A percentile compares a stretch with the other conserved stretches of the same genome.
phyloP scores from a whole-genome alignment of 441 rosid species.

The Gossypium laxum region DNA sequence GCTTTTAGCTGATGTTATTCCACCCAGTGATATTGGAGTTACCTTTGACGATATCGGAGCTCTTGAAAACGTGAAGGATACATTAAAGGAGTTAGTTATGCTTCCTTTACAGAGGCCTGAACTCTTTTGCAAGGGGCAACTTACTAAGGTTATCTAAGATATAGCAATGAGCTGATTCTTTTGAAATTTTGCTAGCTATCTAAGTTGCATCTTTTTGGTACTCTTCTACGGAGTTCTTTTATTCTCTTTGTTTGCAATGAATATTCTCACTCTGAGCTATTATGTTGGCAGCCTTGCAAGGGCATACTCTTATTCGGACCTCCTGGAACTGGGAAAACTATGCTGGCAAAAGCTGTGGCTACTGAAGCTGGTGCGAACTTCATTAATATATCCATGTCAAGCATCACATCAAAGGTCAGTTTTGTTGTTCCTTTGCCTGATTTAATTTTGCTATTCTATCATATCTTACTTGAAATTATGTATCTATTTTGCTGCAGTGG shows the following conservation, averaged over 20 bases:
- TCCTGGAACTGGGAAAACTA: conserved; percentile 92
- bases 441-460: conserved; percentile 3
- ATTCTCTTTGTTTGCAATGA: not conserved
- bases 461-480: conserved; percentile 3
- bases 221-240: conserved; percentile 4
- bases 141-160: conserved; percentile 55
- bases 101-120: conserved; percentile 90
- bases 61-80: conserved; percentile 85
- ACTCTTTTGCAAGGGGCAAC: conserved; percentile 83
- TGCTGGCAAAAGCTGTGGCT: conserved; percentile 93
- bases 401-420: conserved; percentile 80
- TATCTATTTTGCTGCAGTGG: conserved; percentile 45
- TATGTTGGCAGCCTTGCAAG: conserved; percentile 65
- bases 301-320: conserved; percentile 91
- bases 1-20: conserved; percentile 82
- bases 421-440: not conserved
- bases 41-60: conserved; percentile 88
- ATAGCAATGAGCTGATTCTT: conserved; percentile 1
- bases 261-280: conserved; percentile 2
- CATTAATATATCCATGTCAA: conserved; percentile 90
- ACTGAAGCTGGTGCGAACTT: conserved; percentile 95
- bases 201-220: not conserved
- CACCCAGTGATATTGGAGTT: conserved; percentile 85
- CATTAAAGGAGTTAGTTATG: conserved; percentile 87
- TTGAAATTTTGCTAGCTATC: not conserved